Evolutionary conservation across 371 early-diverging fungal species (phyloP).

Genomic region (Parasitella parasitica): DNA sequence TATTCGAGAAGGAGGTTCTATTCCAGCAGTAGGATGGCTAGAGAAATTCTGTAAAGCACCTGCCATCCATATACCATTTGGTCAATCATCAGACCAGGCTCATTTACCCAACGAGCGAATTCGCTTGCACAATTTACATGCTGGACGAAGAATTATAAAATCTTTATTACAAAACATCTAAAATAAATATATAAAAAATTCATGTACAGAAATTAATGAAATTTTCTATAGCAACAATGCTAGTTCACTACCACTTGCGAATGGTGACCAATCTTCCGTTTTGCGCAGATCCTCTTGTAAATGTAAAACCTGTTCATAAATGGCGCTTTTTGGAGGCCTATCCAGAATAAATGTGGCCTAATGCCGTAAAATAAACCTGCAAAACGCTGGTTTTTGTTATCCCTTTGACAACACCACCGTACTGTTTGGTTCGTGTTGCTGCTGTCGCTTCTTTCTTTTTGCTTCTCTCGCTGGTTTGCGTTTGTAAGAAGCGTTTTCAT

Average conservation of each 20-base stretch:
- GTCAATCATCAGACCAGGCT: constrained; percentile 80
- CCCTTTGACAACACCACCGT: constrained; percentile 64
- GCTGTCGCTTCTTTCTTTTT: constrained; percentile 14
- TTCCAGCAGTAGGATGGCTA: constrained; percentile 79
- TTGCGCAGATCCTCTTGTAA: constrained; percentile 37
- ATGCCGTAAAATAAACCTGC: constrained; percentile 65
- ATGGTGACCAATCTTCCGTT: constrained; percentile 46
- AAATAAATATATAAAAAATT: neutral
- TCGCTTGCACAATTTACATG: constrained; percentile 66
- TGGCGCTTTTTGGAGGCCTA: constrained; percentile 65
- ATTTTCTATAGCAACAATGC: neutral
- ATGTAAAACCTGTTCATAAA: constrained; percentile 64
- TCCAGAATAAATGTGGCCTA: constrained; percentile 69
- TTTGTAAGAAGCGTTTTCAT: constrained; percentile 73
- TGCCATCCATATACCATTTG: constrained; percentile 81
- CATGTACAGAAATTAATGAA: neutral
- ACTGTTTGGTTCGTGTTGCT: constrained; percentile 40
- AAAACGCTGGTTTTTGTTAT: constrained; percentile 62
- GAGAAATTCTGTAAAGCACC: constrained; percentile 70
- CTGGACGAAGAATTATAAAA: constrained; percentile 68
- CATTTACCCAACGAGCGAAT: constrained; percentile 83
- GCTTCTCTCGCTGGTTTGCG: constrained; percentile 42
- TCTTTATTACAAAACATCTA: neutral
- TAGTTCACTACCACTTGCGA: no score
- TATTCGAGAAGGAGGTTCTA: constrained; percentile 84